These are phyloP conservation scores for Ambrosia hybrid DNA, from an alignment of 140 eudicot species.

Conservation along the genomic window DNA sequence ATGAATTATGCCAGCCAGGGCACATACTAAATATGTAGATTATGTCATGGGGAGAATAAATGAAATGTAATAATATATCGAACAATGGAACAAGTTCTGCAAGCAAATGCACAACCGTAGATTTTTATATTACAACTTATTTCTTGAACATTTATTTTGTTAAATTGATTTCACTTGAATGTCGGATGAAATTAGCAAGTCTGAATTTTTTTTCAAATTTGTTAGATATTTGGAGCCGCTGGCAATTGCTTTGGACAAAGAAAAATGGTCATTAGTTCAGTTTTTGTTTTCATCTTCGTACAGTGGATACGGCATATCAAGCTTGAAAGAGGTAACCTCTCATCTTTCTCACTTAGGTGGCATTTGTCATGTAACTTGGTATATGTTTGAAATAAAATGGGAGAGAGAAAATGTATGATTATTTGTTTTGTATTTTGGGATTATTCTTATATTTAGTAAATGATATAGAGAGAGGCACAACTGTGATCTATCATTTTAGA, in stretches of 20 bases:
- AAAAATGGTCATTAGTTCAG: constrained; percentile 93
- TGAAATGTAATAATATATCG: too few relatives aligned
- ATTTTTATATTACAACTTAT: constrained; percentile 3
- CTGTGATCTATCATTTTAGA: too few relatives aligned
- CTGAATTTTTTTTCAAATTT: too few relatives aligned
- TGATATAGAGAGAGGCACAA: too few relatives aligned
- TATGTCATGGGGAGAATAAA: background rate
- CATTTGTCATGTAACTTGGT: background rate
- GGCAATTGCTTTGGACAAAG: constrained; percentile 91
- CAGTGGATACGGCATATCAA: constrained; percentile 88
- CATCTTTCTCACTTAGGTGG: constrained; percentile 14
- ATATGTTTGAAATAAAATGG: too few relatives aligned
- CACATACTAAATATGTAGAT: background rate
- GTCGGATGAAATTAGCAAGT: too few relatives aligned
- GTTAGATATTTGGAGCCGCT: constrained; percentile 89
- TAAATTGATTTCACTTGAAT: constrained; percentile 8
- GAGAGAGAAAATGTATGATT: too few relatives aligned
- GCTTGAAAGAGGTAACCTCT: constrained; percentile 76
- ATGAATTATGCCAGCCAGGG: background rate
- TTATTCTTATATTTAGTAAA: too few relatives aligned
- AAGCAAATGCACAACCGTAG: background rate
- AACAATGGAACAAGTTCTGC: too few relatives aligned
- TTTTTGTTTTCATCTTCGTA: constrained; percentile 88
- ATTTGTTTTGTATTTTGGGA: background rate
- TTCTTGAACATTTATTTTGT: background rate